Base-by-base conservation (phyloP, 1,139 yeast genomes). In the Kodamaea plutei region DNA sequence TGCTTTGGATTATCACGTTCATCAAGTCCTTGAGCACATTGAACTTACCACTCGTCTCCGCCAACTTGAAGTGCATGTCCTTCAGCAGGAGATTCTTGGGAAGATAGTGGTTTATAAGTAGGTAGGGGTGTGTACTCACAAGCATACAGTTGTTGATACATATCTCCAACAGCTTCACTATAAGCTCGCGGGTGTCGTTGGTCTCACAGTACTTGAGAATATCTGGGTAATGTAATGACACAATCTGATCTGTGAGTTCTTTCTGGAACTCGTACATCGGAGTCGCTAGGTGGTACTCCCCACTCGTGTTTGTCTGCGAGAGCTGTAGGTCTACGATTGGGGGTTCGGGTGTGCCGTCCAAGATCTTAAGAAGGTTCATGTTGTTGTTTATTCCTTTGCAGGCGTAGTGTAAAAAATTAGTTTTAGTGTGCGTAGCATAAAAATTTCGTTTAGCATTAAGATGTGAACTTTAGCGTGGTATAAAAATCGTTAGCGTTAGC, bases 221-320 rank as follows among this genome's bases (percentile, higher is more conserved):
- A 52, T 89, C 97, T 20, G 94, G 79, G 50, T 88, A 88, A 55
- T 91, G 97, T 26, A 88, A 64, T 1, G 95, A 84, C 6, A 91
- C 84, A 17, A 91, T 88, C 52, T 88, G 95, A 58, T 89, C 95
- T n/a, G 91, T 84, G 33, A 91, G 69, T 49, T 87, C 94, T 47
- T 80, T 82, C 52, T 91, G 97, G 44, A 85, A 83, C 40, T 84
- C 88, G 37, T 84, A 78, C 81, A 89, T 79, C 3, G 95, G 89
- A 4, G 94, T 84, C 0, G 95, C 87, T 25, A 89, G 64, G 54
- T 77, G 73, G 54, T 85, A 87, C 46, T 84, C 95, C 7, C 89
- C 84, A 2, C 80, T 72, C 4, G 51, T 55, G 37, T 61, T 65
- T 34, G 48, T 43, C 19, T 47, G 52, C 30, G 51, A 63, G 24